Evolutionary conservation across 176 grass and related monocot genomes (phyloP), one percentile per base, ranked within the genome.

Genomic region (Bonia amplexicaulis): DNA sequence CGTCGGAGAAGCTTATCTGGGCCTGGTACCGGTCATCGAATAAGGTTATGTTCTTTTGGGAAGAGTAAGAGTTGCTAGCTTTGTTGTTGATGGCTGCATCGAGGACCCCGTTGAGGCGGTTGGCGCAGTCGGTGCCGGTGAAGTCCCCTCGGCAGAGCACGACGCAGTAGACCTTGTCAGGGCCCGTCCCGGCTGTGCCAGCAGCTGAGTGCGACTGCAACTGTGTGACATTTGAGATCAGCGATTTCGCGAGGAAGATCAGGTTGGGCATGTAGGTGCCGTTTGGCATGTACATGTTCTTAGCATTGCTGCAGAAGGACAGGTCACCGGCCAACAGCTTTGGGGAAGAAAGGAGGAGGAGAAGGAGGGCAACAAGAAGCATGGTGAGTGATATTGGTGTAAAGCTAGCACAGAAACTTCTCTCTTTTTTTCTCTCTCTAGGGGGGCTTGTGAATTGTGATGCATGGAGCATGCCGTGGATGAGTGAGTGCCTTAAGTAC

Each of bases 61-160:
- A 48, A 35, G 65, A 9, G 64, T 19, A 23, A 6, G 39, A 69
- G 27, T 25, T 37, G 60, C 53, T 48, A 17, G 2, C 49, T 7
- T 35, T 85, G 58, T 17, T 48, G 76, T 57, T 9, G 14, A 57
- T 31, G 51, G 57, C 59, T 31, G 51, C 35, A 64, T 4, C n/a
- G 2, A 84, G n/a, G 33, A 71, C 69, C 19, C 6, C 3, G 25
- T 6, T 27, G 82, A 89, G 45, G 66, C 52, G 82, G 37, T 62
- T 22, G 27, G 35, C 40, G 71, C 90, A 95, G 73, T 63, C 25
- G 23, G 79, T 8, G 12, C 23, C 6, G 10, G 67, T 69, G 48
- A 42, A 8, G 70, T 95, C 93, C 82, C 90, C 59, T 11, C 88
- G 93, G 76, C 93, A 92, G 70, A 92, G 88, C 73, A 76, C 73